A percentile compares a stretch with the other conserved stretches of the same genome.
Evolutionary conservation across 768 basidiomycete genomes (phyloP).

Genomic region (Macrocybe gigantea): DNA sequence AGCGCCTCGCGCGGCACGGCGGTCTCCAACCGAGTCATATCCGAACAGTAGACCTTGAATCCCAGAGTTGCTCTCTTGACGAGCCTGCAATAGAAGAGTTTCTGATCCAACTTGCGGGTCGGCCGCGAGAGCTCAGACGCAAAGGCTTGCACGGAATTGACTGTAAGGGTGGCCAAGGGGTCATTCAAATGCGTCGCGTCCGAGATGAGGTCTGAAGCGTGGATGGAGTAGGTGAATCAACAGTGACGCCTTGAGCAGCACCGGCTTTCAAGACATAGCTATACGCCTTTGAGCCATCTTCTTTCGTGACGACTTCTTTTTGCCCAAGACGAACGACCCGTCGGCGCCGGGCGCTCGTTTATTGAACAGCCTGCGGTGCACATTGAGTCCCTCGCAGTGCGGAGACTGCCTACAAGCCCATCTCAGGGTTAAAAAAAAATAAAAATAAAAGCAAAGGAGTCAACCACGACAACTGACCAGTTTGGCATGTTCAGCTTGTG

Average conservation of each 20-base stretch:
- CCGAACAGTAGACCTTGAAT: slow-evolving; percentile 18
- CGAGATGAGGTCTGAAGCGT: slow-evolving; percentile 18
- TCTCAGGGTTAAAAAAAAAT: too few relatives aligned
- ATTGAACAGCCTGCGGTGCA: slow-evolving; percentile 27
- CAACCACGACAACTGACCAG: neutral
- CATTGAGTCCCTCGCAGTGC: slow-evolving; percentile 26
- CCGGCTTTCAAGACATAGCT: slow-evolving; percentile 22
- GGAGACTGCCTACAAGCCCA: slow-evolving; percentile 23
- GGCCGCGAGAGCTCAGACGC: slow-evolving; percentile 12
- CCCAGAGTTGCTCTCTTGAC: slow-evolving; percentile 8
- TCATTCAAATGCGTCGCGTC: slow-evolving; percentile 14
- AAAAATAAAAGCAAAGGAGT: too few relatives aligned
- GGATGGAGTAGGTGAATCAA: slow-evolving; percentile 18
- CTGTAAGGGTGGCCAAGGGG: slow-evolving; percentile 14
- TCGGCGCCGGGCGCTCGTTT: slow-evolving; percentile 20
- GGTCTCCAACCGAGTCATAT: slow-evolving; percentile 19
- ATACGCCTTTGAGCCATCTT: neutral
- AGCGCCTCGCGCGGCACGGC: slow-evolving; percentile 12
- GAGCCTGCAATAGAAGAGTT: slow-evolving; percentile 20
- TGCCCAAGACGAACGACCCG: slow-evolving; percentile 19
- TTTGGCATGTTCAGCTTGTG: neutral
- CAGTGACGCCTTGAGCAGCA: slow-evolving; percentile 23
- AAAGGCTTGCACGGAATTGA: slow-evolving; percentile 14
- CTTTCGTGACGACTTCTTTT: slow-evolving; percentile 4
- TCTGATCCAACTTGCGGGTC: slow-evolving; percentile 6